Evolutionary conservation across 2,329 filamentous ascomycete species (phyloP).

Genomic region (Aspergillus sojae): DNA sequence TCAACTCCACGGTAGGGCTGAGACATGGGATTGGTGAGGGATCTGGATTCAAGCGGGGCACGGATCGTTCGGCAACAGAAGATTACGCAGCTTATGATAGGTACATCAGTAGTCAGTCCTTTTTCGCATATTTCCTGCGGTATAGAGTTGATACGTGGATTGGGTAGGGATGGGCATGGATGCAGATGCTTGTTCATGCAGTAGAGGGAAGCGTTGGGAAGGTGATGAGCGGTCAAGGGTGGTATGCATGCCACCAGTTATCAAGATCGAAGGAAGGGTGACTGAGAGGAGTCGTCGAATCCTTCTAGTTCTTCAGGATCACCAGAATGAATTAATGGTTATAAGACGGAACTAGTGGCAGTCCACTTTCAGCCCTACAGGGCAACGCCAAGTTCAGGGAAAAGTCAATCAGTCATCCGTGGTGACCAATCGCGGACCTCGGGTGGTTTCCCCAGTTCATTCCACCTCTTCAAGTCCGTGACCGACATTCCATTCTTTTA

Average conservation of each 20-base stretch:
- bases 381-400: slow-evolving; percentile 23
- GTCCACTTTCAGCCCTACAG: slow-evolving; percentile 27
- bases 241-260: not conserved
- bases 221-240: not conserved
- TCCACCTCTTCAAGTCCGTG: not conserved
- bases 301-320: not conserved
- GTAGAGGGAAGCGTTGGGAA: not conserved
- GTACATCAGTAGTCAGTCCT: not conserved
- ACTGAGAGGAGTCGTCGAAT: not conserved
- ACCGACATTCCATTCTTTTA: not conserved
- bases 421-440: not conserved
- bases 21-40: not conserved
- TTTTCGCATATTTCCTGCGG: too few relatives aligned
- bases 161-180: not conserved
- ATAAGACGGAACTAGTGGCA: slow-evolving; percentile 3
- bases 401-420: not conserved
- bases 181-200: not conserved
- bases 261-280: not conserved
- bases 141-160: not conserved
- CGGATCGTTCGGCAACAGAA: not conserved
- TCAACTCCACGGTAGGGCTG: not conserved
- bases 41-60: not conserved
- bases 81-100: not conserved
- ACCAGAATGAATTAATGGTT: not conserved
- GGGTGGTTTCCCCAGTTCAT: not conserved